A percentile compares a stretch with the other conserved stretches of the same genome.
Conservation (phyloP, 495 filamentous ascomycete species). For the Glutinoglossum americanum region DNA sequence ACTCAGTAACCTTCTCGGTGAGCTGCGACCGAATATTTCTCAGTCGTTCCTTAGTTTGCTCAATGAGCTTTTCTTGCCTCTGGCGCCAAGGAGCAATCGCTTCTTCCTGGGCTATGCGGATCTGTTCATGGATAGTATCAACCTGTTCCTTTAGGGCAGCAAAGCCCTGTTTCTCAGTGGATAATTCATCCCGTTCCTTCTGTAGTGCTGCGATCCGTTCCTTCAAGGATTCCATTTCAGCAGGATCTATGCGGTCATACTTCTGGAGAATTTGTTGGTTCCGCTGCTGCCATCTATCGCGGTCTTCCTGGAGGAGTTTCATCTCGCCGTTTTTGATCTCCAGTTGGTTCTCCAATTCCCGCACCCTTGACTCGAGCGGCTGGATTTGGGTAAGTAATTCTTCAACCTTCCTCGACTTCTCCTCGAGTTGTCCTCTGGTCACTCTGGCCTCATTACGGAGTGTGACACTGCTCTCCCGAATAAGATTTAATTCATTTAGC, state of each 20-base stretch:
- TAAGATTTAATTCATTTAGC: conserved; percentile 80
- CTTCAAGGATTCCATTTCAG: conserved; percentile 72
- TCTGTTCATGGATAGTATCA: conserved; percentile 26
- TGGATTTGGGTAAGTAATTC: conserved; percentile 55
- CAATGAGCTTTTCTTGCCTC: conserved; percentile 28
- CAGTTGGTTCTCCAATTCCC: conserved; percentile 58
- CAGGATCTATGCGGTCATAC: conserved; percentile 85
- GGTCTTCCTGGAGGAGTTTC: conserved; percentile 62
- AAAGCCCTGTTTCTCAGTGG: conserved; percentile 25
- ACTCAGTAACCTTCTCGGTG: conserved; percentile 25
- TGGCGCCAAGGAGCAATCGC: conserved; percentile 20
- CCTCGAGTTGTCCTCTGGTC: conserved; percentile 46
- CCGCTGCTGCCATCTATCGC: conserved; percentile 80
- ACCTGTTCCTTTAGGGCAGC: conserved; percentile 35
- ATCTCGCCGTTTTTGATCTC: conserved; percentile 69
- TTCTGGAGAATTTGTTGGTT: conserved; percentile 88
- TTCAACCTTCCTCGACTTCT: conserved; percentile 51
- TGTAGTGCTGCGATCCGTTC: conserved; percentile 40
- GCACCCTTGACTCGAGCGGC: conserved; percentile 55
- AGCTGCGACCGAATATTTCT: conserved; percentile 29
- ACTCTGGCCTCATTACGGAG: conserved; percentile 69
- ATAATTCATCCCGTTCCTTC: conserved; percentile 46
- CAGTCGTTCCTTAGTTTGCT: conserved; percentile 37
- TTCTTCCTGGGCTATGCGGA: conserved; percentile 27
- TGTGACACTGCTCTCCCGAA: conserved; percentile 79